A percentile compares a stretch with the other conserved stretches of the same genome.
Conservation (phyloP, 1,284 basidiomycete species). For the Cryptococcus sp. region DNA sequence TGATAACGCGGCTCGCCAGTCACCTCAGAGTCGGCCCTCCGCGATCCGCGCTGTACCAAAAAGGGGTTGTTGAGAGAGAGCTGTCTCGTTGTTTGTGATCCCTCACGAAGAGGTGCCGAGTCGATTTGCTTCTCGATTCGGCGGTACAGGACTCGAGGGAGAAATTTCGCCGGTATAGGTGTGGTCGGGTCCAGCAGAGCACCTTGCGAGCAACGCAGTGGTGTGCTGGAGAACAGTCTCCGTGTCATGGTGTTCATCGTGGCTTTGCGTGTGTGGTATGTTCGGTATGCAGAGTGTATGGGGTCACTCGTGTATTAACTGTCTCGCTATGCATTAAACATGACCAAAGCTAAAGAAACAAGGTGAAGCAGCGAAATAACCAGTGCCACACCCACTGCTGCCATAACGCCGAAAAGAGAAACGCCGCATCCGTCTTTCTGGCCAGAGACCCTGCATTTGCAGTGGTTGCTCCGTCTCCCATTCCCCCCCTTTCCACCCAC, state of each 20-base stretch:
- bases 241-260: constrained; percentile 18
- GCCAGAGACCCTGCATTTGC: too few relatives aligned
- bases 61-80: constrained; percentile 44
- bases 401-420: constrained; percentile 3
- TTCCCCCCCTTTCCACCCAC: constrained; percentile 11
- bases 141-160: constrained; percentile 28
- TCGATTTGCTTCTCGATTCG: constrained; percentile 19
- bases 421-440: constrained; percentile 5
- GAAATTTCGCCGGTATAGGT: constrained; percentile 17
- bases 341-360: neutral
- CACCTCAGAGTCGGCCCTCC: constrained; percentile 7
- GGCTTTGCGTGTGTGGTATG: neutral
- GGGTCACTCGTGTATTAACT: neutral
- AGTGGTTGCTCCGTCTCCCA: constrained; percentile 1
- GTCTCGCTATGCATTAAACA: neutral
- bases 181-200: constrained; percentile 4
- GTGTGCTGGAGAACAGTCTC: constrained; percentile 21
- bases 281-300: neutral
- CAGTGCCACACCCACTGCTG: constrained; percentile 2
- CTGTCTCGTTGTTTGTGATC: neutral
- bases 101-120: neutral
- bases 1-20: constrained; percentile 11
- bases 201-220: constrained; percentile 5
- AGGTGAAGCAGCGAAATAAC: neutral
- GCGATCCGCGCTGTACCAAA: constrained; percentile 13